Conservation (phyloP, 208 protist species). For the Crithidia acanthocephali region DNA sequence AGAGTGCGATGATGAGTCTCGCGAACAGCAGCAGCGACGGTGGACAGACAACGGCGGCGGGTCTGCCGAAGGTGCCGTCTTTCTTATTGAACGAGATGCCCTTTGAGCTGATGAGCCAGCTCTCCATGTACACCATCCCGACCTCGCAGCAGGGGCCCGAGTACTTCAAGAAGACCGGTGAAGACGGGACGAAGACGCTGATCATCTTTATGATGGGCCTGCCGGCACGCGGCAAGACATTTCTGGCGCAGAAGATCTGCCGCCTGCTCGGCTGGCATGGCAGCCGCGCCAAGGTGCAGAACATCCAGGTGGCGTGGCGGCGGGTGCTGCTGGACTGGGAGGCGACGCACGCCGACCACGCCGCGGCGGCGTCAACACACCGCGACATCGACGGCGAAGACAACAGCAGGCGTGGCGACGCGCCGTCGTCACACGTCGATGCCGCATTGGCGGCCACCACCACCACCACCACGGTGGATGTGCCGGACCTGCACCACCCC, state of each 20-base stretch:
- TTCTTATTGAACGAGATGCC: slow-evolving; percentile 14
- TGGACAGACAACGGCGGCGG: neutral
- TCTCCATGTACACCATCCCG: slow-evolving; percentile 66
- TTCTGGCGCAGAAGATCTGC: slow-evolving; percentile 91
- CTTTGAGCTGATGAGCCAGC: slow-evolving; percentile 24
- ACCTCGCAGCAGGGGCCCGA: slow-evolving; percentile 73
- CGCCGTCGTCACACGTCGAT: neutral
- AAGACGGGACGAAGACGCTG: slow-evolving; percentile 56
- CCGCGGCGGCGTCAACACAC: neutral
- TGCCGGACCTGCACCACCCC: neutral
- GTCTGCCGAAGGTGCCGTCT: neutral
- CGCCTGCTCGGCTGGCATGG: slow-evolving; percentile 88
- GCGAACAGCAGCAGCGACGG: neutral
- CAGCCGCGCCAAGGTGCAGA: slow-evolving; percentile 66
- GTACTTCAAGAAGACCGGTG: slow-evolving; percentile 54
- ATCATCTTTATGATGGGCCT: slow-evolving; percentile 92
- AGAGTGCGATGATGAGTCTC: neutral
- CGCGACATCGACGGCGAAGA: neutral
- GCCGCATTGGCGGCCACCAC: neutral
- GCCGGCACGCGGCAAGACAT: slow-evolving; percentile 91
- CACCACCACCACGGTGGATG: neutral
- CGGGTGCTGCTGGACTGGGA: slow-evolving; percentile 58
- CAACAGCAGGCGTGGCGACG: neutral
- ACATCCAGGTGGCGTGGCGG: slow-evolving; percentile 81
- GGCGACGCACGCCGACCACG: slow-evolving; percentile 24